Percentiles rank a stretch among this genome's conserved stretches.
Evolutionary conservation across 176 grass and related monocot genomes (phyloP).

Genomic region (Oryza australiensis): DNA sequence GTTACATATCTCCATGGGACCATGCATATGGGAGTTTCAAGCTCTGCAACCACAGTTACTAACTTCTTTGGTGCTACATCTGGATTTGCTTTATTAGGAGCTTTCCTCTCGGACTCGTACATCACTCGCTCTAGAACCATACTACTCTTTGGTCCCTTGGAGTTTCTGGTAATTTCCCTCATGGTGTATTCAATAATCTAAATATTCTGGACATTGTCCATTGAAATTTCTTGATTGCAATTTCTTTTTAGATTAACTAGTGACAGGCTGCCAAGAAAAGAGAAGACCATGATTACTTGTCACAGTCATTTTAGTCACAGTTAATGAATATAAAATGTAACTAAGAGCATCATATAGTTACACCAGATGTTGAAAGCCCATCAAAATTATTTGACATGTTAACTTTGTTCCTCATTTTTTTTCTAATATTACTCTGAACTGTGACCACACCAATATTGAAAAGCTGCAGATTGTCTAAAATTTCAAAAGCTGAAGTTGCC

Average conservation of each 20-base stretch:
- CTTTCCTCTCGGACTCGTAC: slow-evolving; percentile 68
- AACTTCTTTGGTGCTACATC: slow-evolving; percentile 50
- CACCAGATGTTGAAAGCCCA: neutral
- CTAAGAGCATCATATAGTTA: neutral
- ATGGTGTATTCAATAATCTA: neutral
- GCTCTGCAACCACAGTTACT: slow-evolving; percentile 51
- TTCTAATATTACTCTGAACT: neutral
- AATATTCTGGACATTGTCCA: neutral
- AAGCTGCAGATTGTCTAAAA: neutral
- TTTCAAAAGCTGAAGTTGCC: neutral
- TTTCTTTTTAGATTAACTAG: neutral
- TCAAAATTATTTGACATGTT: neutral
- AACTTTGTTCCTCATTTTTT: neutral
- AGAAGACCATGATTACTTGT: neutral
- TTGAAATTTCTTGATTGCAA: neutral
- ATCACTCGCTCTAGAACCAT: slow-evolving; percentile 58
- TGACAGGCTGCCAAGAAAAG: neutral
- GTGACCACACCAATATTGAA: neutral
- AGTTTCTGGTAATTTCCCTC: slow-evolving; percentile 59
- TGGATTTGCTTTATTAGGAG: slow-evolving; percentile 57
- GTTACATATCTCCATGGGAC: slow-evolving; percentile 52
- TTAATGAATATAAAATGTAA: neutral
- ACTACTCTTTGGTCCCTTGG: slow-evolving; percentile 61
- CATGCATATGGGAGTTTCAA: slow-evolving; percentile 61
- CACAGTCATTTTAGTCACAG: neutral